phyloP scores from a whole-genome alignment of 2,329 filamentous ascomycete genomes.

The Penicillium sp. region DNA sequence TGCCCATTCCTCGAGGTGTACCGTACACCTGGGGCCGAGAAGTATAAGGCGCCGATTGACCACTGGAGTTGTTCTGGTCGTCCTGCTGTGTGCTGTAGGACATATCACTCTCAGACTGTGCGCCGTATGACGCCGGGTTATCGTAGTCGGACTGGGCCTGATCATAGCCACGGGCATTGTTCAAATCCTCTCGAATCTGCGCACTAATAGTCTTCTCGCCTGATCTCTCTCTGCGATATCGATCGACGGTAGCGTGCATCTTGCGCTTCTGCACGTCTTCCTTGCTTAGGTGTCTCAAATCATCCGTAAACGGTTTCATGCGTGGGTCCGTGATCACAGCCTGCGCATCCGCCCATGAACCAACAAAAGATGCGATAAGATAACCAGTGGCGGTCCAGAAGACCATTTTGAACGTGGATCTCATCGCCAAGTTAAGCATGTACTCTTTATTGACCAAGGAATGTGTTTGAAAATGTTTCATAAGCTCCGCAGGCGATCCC shows the following conservation, averaged over 20 bases:
- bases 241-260: constrained; percentile 12
- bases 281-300: constrained; percentile 16
- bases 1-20: not conserved
- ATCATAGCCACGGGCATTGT: not conserved
- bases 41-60: not conserved
- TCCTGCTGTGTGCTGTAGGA: not conserved
- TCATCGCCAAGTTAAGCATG: not conserved
- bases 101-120: constrained; percentile 5
- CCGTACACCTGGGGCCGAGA: constrained; percentile 2
- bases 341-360: constrained; percentile 12
- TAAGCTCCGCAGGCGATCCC: not conserved
- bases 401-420: constrained; percentile 14
- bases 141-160: constrained; percentile 3
- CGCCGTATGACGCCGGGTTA: not conserved
- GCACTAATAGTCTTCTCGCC: constrained; percentile 4
- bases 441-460: constrained; percentile 1
- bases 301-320: constrained; percentile 21
- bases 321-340: constrained; percentile 23
- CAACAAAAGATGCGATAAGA: constrained; percentile 6
- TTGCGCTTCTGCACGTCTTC: constrained; percentile 24
- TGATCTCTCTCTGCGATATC: not conserved
- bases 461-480: not conserved
- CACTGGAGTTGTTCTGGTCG: not conserved
- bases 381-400: constrained; percentile 11
- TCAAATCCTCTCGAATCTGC: constrained; percentile 3